Conservation (phyloP, 2,329 filamentous ascomycete genomes). For the Diaporthe sp. region DNA sequence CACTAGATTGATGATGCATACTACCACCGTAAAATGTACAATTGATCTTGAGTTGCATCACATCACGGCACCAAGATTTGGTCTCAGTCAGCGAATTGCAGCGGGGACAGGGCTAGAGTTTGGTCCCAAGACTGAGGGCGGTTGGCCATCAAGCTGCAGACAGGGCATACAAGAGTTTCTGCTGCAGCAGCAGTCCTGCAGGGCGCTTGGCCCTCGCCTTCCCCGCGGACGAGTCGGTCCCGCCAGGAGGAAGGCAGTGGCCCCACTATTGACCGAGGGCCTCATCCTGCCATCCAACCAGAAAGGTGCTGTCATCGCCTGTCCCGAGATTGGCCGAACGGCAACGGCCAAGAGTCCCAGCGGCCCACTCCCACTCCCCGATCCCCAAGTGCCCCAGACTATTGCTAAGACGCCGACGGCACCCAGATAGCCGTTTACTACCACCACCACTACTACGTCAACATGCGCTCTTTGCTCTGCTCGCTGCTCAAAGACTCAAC, state of each 20-base stretch:
- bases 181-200: conserved; percentile 11
- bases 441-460: conserved; percentile 10
- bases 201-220: not conserved
- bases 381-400: conserved; percentile 3
- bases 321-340: conserved; percentile 28
- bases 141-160: not conserved
- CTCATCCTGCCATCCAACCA: conserved; percentile 16
- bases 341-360: not conserved
- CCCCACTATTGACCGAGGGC: not conserved
- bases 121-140: not conserved
- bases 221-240: conserved; percentile 1
- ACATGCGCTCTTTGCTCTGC: conserved; percentile 19
- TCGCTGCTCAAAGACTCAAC: not conserved
- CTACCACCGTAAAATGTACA: not conserved
- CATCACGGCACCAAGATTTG: conserved; percentile 11
- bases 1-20: not conserved
- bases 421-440: not conserved
- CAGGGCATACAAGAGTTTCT: not conserved
- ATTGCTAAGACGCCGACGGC: conserved; percentile 18
- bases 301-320: conserved; percentile 24
- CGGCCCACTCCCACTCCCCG: not conserved
- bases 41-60: conserved; percentile 11
- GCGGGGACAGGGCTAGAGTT: not conserved
- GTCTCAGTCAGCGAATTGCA: conserved; percentile 13
- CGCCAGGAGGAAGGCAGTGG: not conserved